Evolutionary conservation across 768 basidiomycete genomes (phyloP).

Genomic region (Suillus weaverae): DNA sequence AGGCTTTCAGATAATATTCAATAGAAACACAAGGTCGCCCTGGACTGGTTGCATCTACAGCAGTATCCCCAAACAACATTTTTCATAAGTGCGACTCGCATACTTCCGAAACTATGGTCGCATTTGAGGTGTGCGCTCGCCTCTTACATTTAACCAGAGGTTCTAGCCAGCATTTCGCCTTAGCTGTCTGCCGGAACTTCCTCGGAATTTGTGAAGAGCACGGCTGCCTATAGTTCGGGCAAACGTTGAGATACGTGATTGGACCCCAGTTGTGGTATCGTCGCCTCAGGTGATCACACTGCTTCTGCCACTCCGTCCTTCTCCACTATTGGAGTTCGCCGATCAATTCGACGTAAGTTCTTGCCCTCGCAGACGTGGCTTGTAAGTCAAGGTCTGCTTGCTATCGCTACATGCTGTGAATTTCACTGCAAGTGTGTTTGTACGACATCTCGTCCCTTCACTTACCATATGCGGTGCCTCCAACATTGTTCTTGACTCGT

Average conservation of each 20-base stretch:
- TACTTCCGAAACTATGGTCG: background rate
- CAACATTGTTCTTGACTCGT: background rate
- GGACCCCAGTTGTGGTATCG: background rate
- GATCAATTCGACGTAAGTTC: background rate
- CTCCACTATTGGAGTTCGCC: background rate
- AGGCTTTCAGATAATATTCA: background rate
- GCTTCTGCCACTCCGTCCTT: slow-evolving; percentile 5
- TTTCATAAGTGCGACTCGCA: background rate
- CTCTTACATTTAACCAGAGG: background rate
- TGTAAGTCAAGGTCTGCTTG: background rate
- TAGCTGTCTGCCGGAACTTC: background rate
- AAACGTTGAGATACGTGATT: slow-evolving; percentile 1
- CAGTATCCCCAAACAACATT: background rate
- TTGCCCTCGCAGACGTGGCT: background rate
- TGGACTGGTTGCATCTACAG: background rate
- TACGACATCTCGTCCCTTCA: background rate
- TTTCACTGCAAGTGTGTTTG: background rate
- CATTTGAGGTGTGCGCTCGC: background rate
- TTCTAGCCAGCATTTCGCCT: background rate
- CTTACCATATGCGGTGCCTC: background rate
- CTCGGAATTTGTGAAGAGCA: background rate
- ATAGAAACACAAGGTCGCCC: background rate
- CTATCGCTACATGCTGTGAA: background rate
- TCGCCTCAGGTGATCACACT: background rate
- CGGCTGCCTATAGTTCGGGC: background rate